Conservation (phyloP, 2,329 filamentous ascomycete species). For the Cadophora sp. region DNA sequence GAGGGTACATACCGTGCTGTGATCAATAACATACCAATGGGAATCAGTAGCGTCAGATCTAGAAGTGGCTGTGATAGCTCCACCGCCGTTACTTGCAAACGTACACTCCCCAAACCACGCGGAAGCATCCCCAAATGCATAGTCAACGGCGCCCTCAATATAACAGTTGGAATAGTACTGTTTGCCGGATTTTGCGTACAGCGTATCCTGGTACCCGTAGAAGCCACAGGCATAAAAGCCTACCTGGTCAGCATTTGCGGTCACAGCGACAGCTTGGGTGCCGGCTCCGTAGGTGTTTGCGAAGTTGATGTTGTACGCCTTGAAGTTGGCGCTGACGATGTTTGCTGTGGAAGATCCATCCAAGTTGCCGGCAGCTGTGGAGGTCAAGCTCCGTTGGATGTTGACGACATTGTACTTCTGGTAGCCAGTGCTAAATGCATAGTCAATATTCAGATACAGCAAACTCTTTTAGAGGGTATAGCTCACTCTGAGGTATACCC, state of each 20-base stretch:
- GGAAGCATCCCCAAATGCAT: constrained; percentile 60
- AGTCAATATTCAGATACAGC: no score
- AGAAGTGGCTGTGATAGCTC: constrained; percentile 22
- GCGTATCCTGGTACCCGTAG: constrained; percentile 63
- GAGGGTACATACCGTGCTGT: constrained; percentile 49
- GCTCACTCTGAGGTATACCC: constrained; percentile 41
- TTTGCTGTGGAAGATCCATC: constrained; percentile 55
- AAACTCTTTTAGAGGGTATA: no score
- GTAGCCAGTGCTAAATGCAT: constrained; percentile 32
- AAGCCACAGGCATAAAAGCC: constrained; percentile 50
- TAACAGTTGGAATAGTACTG: constrained; percentile 61
- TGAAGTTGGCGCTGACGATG: constrained; percentile 53
- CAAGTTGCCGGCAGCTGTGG: constrained; percentile 25
- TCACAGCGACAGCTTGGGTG: constrained; percentile 60
- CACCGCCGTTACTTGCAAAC: no score
- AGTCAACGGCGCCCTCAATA: constrained; percentile 59
- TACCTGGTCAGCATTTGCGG: constrained; percentile 51
- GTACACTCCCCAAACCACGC: constrained; percentile 54
- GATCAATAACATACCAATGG: constrained; percentile 57
- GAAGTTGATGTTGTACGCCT: constrained; percentile 34
- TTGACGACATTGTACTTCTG: constrained; percentile 27
- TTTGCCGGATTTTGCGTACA: constrained; percentile 55
- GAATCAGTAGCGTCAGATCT: constrained; percentile 45
- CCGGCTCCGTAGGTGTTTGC: constrained; percentile 53
- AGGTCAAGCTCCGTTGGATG: constrained; percentile 22